Percentiles rank a stretch among this genome's conserved stretches.
Evolutionary conservation across 2,329 filamentous ascomycete genomes (phyloP).

Genomic region (Clonostachys rosea): DNA sequence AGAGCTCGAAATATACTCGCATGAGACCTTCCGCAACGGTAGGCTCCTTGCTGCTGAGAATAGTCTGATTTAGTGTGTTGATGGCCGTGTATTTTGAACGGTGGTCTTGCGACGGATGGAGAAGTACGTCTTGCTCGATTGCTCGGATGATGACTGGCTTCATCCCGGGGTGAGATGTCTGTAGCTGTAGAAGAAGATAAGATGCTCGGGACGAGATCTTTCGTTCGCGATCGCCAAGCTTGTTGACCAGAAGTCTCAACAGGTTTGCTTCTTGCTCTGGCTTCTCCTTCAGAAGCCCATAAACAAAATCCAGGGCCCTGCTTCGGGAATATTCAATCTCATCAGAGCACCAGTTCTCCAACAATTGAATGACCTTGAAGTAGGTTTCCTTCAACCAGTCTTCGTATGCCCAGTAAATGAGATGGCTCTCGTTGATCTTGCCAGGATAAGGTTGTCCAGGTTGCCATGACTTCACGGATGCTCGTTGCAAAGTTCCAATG

Average conservation of each 20-base stretch:
- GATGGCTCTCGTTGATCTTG: slow-evolving; percentile 67
- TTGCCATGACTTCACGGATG: slow-evolving; percentile 56
- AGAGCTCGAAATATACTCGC: slow-evolving; percentile 88
- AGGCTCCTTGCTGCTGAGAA: slow-evolving; percentile 80
- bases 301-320: slow-evolving; percentile 86
- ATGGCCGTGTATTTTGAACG: slow-evolving; percentile 94
- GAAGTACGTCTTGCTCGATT: slow-evolving; percentile 83
- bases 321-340: slow-evolving; percentile 92
- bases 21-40: slow-evolving; percentile 75
- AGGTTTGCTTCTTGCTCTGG: slow-evolving; percentile 96
- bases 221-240: slow-evolving; percentile 89
- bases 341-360: slow-evolving; percentile 91
- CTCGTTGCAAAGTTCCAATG: slow-evolving; percentile 63
- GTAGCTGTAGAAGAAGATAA: slow-evolving; percentile 86
- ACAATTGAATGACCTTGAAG: slow-evolving; percentile 86
- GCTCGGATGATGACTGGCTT: slow-evolving; percentile 80
- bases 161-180: slow-evolving; percentile 89
- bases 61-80: slow-evolving; percentile 96
- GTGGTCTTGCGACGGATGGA: slow-evolving; percentile 79
- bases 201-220: slow-evolving; percentile 94
- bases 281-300: slow-evolving; percentile 87
- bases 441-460: slow-evolving; percentile 67
- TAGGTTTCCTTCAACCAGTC: slow-evolving; percentile 93
- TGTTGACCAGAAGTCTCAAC: slow-evolving; percentile 87
- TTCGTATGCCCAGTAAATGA: slow-evolving; percentile 88